Conservation (phyloP, 2,329 filamentous ascomycete species). For the Fusarium citri region DNA sequence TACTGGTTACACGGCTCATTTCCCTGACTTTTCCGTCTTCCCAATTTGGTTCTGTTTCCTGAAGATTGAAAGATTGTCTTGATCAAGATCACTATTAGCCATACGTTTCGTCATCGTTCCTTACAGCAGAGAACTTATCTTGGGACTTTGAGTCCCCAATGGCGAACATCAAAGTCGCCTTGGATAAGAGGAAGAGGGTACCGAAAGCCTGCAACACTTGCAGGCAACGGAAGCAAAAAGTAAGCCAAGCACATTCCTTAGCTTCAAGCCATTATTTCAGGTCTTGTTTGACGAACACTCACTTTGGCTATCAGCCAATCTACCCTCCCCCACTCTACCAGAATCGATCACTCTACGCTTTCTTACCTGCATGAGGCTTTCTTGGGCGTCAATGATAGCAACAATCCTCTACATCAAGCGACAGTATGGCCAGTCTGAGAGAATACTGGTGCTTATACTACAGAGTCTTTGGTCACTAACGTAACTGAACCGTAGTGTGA, state of each 20-base stretch:
- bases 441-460: not conserved
- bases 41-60: not conserved
- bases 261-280: not conserved
- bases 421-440: not conserved
- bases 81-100: not conserved
- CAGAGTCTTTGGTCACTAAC: slow-evolving; percentile 4
- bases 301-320: not conserved
- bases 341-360: not conserved
- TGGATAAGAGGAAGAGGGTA: slow-evolving; percentile 71
- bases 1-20: not conserved
- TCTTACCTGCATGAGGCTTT: not conserved
- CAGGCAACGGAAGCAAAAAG: slow-evolving; percentile 76
- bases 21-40: not conserved
- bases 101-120: not conserved
- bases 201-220: slow-evolving; percentile 73
- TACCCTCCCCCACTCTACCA: not conserved
- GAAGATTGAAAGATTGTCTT: not conserved
- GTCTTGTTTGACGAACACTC: not conserved
- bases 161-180: slow-evolving; percentile 67
- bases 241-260: slow-evolving; percentile 49
- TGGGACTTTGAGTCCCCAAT: slow-evolving; percentile 47
- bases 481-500: slow-evolving; percentile 61
- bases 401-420: not conserved
- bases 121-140: not conserved
- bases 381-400: not conserved